Evolutionary conservation across 352 stramenopile species (phyloP), one percentile per base, ranked within the genome.

Genomic region (Phytophthora tentaculata): DNA sequence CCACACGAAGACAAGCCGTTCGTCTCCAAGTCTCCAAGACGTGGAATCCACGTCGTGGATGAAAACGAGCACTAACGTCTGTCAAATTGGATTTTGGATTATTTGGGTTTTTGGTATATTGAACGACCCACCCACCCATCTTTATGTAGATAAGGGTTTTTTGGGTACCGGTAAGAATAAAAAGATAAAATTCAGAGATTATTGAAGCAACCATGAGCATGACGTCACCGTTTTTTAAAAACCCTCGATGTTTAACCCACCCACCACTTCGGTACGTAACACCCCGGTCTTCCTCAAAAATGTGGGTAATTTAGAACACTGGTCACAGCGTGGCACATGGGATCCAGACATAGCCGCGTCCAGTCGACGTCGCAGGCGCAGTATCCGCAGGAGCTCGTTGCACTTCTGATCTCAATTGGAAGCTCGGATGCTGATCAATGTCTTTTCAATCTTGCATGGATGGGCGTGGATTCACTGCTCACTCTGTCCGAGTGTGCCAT

Each of bases 311-410:
- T n/a, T n/a, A n/a, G n/a, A n/a, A n/a, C n/a, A n/a, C n/a, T 16
- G 19, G 43, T 49, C 43, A 24, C 26, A 35, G n/a, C 17, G 37
- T 45, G 37, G 13, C 14, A 51, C 56, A 63, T 55, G 61, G 64
- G 39, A 71, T 74, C 67, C 61, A 56, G 22, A 60, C 67, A 74
- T 74, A 74, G 51, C 59, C 61, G 55, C 32, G 61, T 41, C 17
- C 51, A 43, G 45, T 32, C 41, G 61, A 43, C 55, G 59, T 69
- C 65, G 59, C 65, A 73, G 59, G 47, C 53, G 56, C 60, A 73
- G 66, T 64, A 47, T 69, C 59, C n/a, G 50, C 64, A 44, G 28
- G 22, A 61, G 35, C 29, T 61, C 32, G n/a, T n/a, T n/a, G 37
- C 61, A 62, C 35, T 54, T 66, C 61, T 71, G 61, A 50, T 63